These are phyloP conservation scores for Mycena crocata DNA, from an alignment of 768 basidiomycete genomes.

Conservation along the genomic window DNA sequence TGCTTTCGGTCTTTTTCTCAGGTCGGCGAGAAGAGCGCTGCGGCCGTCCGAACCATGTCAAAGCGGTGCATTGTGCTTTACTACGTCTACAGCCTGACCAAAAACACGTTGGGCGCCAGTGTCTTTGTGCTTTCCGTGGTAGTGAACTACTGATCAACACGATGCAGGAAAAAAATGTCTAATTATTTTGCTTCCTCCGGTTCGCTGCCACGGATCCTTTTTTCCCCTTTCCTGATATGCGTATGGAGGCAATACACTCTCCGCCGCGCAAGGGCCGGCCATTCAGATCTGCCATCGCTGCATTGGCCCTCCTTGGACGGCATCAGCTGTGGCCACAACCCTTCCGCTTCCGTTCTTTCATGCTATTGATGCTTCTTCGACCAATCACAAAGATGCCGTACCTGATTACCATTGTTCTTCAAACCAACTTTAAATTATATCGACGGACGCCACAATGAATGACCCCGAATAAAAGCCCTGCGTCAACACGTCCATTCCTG, in stretches of 20 bases:
- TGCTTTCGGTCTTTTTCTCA: conserved; percentile 23
- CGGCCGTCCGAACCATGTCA: conserved; percentile 11
- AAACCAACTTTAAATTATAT: conserved; percentile 11
- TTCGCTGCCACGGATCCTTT: conserved; percentile 20
- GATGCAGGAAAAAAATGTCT: conserved; percentile 20
- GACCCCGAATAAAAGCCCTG: conserved; percentile 21
- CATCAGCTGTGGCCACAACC: background rate
- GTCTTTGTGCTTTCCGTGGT: no score
- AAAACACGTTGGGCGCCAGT: conserved; percentile 30
- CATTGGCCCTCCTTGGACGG: conserved; percentile 5
- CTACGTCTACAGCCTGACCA: conserved; percentile 20
- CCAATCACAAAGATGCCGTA: conserved; percentile 16
- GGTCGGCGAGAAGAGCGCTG: conserved; percentile 19
- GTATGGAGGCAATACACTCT: background rate
- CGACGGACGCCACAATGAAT: conserved; percentile 17
- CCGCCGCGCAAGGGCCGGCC: no score
- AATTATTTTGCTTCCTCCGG: background rate
- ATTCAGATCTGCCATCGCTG: conserved; percentile 18
- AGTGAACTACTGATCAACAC: conserved; percentile 15
- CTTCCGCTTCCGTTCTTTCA: conserved; percentile 19
- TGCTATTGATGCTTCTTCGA: conserved; percentile 10
- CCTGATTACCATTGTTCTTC: conserved; percentile 18
- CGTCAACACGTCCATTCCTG: conserved; percentile 13
- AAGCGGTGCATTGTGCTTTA: conserved; percentile 14
- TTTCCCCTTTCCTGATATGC: conserved; percentile 6